These are phyloP conservation scores for Globisporangium paddicum DNA, from an alignment of 352 stramenopile genomes.

Conservation along the genomic window DNA sequence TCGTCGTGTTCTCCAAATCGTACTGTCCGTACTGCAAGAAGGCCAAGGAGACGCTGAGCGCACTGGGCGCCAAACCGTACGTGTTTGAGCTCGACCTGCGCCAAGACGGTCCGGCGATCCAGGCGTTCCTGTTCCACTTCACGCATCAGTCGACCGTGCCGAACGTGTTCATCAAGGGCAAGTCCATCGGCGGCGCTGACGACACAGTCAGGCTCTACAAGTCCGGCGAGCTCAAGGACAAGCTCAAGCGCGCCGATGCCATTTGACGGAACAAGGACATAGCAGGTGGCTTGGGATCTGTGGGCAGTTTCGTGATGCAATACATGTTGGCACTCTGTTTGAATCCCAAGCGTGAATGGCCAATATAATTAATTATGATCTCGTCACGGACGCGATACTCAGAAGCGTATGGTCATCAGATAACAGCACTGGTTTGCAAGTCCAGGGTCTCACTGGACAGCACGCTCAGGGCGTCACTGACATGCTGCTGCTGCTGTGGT, in stretches of 20 bases:
- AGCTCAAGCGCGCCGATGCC: slow-evolving; percentile 71
- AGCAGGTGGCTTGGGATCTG: too few relatives aligned
- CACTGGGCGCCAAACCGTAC: slow-evolving; percentile 52
- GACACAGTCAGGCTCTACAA: slow-evolving; percentile 85
- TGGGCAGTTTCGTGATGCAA: too few relatives aligned
- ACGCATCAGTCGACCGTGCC: slow-evolving; percentile 95
- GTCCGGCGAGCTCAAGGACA: slow-evolving; percentile 87
- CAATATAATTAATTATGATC: too few relatives aligned
- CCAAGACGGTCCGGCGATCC: slow-evolving; percentile 88
- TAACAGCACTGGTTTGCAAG: too few relatives aligned
- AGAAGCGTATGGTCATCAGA: too few relatives aligned
- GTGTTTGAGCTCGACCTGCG: slow-evolving; percentile 80
- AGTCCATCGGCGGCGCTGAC: slow-evolving; percentile 95
- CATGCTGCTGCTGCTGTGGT: too few relatives aligned
- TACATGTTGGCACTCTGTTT: too few relatives aligned
- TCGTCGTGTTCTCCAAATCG: slow-evolving; percentile 86
- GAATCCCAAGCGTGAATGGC: too few relatives aligned
- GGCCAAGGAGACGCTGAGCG: slow-evolving; percentile 62
- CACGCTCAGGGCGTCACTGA: too few relatives aligned
- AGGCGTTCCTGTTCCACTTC: slow-evolving; percentile 88
- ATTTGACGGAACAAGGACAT: too few relatives aligned
- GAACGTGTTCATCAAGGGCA: slow-evolving; percentile 97
- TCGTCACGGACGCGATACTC: too few relatives aligned
- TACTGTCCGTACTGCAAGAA: slow-evolving; percentile 88
- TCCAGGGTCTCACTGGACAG: too few relatives aligned